Evolutionary conservation across 1,284 basidiomycete genomes (phyloP), one percentile per base, ranked within the genome.

Genomic region (Amylostereum areolatum): DNA sequence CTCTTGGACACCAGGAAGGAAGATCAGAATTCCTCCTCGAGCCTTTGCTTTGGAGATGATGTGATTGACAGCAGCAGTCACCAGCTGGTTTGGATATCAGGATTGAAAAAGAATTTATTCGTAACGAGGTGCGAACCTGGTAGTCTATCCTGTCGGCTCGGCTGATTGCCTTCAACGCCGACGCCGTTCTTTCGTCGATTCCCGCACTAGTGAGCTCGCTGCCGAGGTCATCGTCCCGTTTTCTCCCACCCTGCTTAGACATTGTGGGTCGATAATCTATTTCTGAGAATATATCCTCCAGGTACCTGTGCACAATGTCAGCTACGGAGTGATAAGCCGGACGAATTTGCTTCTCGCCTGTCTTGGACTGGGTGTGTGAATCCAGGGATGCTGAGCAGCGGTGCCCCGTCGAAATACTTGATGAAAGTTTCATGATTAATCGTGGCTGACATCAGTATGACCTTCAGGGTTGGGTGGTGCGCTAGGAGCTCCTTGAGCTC

Each of bases 381-480:
- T 0, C 94, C 94, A 3, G 92, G 90, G 33, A 97, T 97, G 24
- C 76, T 81, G 49, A 97, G 72, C 47, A 89, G 75, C 1, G 92
- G 92, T 2, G 92, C 92, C 27, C 80, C 77, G 51, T 80, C 67
- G 62, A 93, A 96, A 66, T 96, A 96, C 50, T 80, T 74, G 45
- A 82, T 68, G 58, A 96, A 96, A 25, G 79, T 81, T 57, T 90
- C 76, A 54, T 93, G 87, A 59, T 95, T 93, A 67, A 95, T 93
- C 0, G 92, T 95, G 1, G 92, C 92, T 46, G 84, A 87, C 87
- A 90, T 89, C 50, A 92, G 75, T 30, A 93, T 67, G n/a, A 95
- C 78, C 64, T 90, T 94, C 61, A 97, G 77, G 5, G 66, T 78
- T 35, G 72, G 69, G 59, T 94, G 88, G n/a, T 66, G 73, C 52